These are phyloP conservation scores for Adansonia rubrostipa DNA, from an alignment of 441 rosid species.

Conservation along the genomic window DNA sequence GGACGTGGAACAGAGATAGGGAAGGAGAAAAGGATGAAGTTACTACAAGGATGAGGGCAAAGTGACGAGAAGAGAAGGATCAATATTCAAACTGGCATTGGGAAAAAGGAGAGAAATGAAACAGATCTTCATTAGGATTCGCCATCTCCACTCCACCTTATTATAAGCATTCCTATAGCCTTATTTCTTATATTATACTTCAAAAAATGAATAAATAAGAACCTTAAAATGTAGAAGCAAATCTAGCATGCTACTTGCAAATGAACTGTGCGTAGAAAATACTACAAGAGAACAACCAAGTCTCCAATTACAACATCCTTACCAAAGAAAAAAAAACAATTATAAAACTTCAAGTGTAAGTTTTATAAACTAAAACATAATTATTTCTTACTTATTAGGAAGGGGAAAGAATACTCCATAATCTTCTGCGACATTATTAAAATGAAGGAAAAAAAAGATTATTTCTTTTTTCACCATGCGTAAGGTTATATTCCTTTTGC, in stretches of 20 bases:
- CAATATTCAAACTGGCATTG: not conserved
- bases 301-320: not conserved
- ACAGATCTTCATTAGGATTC: not conserved
- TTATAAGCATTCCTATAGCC: not conserved
- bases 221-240: not conserved
- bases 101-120: slow-evolving; percentile 9
- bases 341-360: not conserved
- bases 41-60: not conserved
- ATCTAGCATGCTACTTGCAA: not conserved
- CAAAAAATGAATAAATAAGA: not conserved
- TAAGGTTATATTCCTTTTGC: not conserved
- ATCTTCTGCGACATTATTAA: not conserved
- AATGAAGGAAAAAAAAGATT: not conserved
- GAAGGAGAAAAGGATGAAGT: not conserved
- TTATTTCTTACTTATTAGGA: not conserved
- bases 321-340: slow-evolving; percentile 4
- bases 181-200: not conserved
- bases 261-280: not conserved
- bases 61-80: not conserved
- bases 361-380: not conserved
- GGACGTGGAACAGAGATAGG: not conserved
- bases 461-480: not conserved
- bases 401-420: not conserved
- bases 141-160: not conserved
- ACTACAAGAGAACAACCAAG: not conserved